Base-by-base conservation (phyloP, 108 stramenopile genomes). In the Cyclotella choctawhatcheeana region DNA sequence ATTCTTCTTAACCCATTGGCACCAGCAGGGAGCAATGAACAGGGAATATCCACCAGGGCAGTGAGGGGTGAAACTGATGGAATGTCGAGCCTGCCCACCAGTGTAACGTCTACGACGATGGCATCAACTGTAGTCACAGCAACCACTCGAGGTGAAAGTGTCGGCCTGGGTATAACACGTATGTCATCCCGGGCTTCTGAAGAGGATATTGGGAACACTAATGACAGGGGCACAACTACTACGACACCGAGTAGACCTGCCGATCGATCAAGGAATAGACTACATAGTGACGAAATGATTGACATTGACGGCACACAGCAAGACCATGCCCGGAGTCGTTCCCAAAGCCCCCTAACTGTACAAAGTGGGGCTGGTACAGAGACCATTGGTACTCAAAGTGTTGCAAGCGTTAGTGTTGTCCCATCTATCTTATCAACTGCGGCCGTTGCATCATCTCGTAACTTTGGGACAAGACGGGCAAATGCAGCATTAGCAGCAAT, bases 81-180 rank as follows among this genome's bases (percentile, higher is more conserved):
- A 21, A 79, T 63, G 50, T 85, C 84, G 13, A 82, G 75, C 71
- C 73, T 85, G 33, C 76, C 77, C 7, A 85, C 84, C 50, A 74
- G 67, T 20, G 74, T 85, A 25, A 85, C 84, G 20, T 76, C 67
- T 40, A 45, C 76, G 0, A 84, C 84, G 0, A 67, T 75, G 51
- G 71, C 74, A 18, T 76, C 81, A 18, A 81, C 83, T 37, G 81
- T 71, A 14, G 69, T 81, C 8, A 81, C 79, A 35, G 45, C 79
- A 6, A 71, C 79, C 0, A 81, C 79, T 51, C 79, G 79, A 10
- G 79, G 79, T 35, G 74, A 71, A 35, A 76, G 77, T 31, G 34
- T 79, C 6, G 77, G 64, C 21, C n/a, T 78, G 5, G 77, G 70
- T 24, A 44, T 79, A n/a, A 54, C 47, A 13, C 33, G 63, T 48